Evolutionary conservation across 345 rosid species (phyloP).

Genomic region (Camelina laxa): DNA sequence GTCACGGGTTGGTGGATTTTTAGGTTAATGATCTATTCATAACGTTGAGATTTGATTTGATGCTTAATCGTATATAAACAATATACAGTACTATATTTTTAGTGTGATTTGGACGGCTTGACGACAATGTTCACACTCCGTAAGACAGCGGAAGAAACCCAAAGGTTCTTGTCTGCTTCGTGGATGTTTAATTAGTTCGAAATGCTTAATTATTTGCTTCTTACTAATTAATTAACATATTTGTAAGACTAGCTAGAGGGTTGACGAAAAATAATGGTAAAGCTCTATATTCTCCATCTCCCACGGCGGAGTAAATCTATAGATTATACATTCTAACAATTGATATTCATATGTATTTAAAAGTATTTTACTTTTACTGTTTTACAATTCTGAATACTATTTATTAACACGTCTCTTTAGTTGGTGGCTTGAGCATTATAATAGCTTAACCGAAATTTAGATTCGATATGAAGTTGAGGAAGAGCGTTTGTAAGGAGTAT

Average conservation of each 20-base stretch:
- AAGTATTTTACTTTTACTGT: background rate
- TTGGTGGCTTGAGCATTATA: background rate
- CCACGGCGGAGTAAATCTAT: background rate
- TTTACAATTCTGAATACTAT: background rate
- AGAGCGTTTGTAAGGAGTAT: background rate
- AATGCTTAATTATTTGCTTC: background rate
- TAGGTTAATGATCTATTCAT: slow-evolving; percentile 31
- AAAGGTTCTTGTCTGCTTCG: slow-evolving; percentile 31
- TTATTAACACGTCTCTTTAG: background rate
- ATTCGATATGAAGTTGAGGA: background rate
- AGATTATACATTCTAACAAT: background rate
- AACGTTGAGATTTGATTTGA: slow-evolving; percentile 38
- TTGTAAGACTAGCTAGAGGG: background rate
- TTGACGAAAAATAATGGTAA: background rate
- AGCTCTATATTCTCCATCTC: background rate
- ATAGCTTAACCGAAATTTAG: background rate
- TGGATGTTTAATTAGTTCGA: slow-evolving; percentile 7
- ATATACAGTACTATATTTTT: background rate
- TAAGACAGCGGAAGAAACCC: slow-evolving; percentile 1
- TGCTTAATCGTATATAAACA: background rate
- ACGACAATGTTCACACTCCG: slow-evolving; percentile 27
- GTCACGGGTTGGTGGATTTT: slow-evolving; percentile 39
- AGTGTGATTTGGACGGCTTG: slow-evolving; percentile 37
- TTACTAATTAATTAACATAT: background rate
- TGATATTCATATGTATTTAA: background rate